Percentiles rank a stretch among this genome's conserved stretches.
phyloP scores from a whole-genome alignment of 2,329 filamentous ascomycete species.

The Huntiella decipiens region DNA sequence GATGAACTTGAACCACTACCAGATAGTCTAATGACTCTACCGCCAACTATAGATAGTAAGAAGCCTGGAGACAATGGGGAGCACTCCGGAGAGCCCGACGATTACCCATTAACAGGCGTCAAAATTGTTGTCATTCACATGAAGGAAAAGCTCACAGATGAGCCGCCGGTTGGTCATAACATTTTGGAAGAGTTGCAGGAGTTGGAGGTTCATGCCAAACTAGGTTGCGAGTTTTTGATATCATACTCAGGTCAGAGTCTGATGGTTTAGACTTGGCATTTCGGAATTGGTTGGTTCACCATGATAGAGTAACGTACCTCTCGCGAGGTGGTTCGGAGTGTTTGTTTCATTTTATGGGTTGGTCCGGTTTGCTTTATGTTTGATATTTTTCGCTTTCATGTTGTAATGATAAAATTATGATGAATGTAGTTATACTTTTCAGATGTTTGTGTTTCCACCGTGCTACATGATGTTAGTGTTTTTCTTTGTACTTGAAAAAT shows the following conservation, averaged over 20 bases:
- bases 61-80: slow-evolving; percentile 11
- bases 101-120: slow-evolving; percentile 45
- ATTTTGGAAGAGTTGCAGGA: slow-evolving; percentile 53
- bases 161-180: slow-evolving; percentile 38
- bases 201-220: slow-evolving; percentile 41
- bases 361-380: not conserved
- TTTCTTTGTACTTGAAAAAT: not conserved
- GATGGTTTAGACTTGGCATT: slow-evolving; percentile 23
- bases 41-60: slow-evolving; percentile 27
- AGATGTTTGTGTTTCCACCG: slow-evolving; percentile 1
- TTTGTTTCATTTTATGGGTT: slow-evolving; percentile 5
- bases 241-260: slow-evolving; percentile 45
- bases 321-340: slow-evolving; percentile 1
- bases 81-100: slow-evolving; percentile 13
- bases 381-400: not conserved
- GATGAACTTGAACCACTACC: slow-evolving; percentile 11
- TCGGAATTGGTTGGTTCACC: slow-evolving; percentile 9
- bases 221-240: slow-evolving; percentile 68
- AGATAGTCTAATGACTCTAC: slow-evolving; percentile 26
- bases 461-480: not conserved
- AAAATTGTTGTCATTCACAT: slow-evolving; percentile 82
- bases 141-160: slow-evolving; percentile 69
- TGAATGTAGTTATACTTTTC: not conserved
- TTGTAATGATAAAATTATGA: no score
- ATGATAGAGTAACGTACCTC: not conserved